These are phyloP conservation scores for Nakaseomyces nivariensis DNA, from an alignment of 1,139 yeast genomes.

Conservation along the genomic window DNA sequence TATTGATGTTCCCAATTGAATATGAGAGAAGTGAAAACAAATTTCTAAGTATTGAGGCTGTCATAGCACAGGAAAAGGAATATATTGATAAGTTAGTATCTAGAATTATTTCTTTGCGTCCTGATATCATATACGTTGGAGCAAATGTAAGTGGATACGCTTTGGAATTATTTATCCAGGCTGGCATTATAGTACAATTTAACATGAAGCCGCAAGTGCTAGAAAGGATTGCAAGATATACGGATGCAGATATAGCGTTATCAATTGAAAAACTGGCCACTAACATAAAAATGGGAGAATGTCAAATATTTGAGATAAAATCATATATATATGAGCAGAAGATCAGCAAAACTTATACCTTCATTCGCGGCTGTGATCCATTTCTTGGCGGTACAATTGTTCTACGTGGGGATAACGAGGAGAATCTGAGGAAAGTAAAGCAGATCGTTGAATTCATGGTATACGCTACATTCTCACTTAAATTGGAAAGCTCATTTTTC, in stretches of 20 bases:
- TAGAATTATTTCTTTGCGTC: slow-evolving; percentile 64
- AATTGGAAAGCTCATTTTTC: slow-evolving; percentile 71
- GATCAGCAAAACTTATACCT: slow-evolving; percentile 59
- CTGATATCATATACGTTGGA: slow-evolving; percentile 72
- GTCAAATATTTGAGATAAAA: slow-evolving; percentile 61
- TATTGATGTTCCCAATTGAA: slow-evolving; percentile 84
- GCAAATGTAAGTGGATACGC: slow-evolving; percentile 83
- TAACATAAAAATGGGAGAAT: slow-evolving; percentile 58
- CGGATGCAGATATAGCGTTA: slow-evolving; percentile 70
- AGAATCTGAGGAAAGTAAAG: slow-evolving; percentile 55
- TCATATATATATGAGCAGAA: slow-evolving; percentile 45
- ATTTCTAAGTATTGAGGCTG: slow-evolving; percentile 73
- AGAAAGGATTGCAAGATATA: slow-evolving; percentile 67
- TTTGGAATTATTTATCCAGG: slow-evolving; percentile 54
- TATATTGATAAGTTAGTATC: slow-evolving; percentile 74
- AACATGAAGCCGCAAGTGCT: slow-evolving; percentile 78
- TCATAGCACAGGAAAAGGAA: slow-evolving; percentile 81
- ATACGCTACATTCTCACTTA: slow-evolving; percentile 64
- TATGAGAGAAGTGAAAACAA: slow-evolving; percentile 62
- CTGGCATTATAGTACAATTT: slow-evolving; percentile 69
- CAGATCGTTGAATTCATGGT: slow-evolving; percentile 73
- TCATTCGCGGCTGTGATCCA: slow-evolving; percentile 65
- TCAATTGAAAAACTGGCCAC: slow-evolving; percentile 57
- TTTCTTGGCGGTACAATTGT: slow-evolving; percentile 75
- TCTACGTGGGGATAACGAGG: slow-evolving; percentile 65